These are phyloP conservation scores for Mycena indigotica DNA, from an alignment of 768 basidiomycete species.

Conservation along the genomic window DNA sequence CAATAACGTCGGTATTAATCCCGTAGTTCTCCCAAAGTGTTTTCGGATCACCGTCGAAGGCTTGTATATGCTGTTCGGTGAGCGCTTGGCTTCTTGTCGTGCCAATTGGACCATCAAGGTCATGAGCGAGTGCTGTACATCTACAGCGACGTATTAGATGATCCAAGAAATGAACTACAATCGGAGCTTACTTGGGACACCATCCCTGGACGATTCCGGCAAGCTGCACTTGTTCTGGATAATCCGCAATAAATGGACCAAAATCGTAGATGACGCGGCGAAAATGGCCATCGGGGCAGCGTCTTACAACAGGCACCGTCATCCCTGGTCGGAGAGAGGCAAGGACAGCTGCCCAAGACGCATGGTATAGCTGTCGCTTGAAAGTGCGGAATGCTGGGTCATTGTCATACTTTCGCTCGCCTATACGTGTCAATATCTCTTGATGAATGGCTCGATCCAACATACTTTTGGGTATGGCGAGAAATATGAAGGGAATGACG, in stretches of 20 bases:
- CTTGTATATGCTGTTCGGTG: conserved; percentile 2
- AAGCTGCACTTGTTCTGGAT: conserved; percentile 30
- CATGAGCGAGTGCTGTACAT: conserved; percentile 8
- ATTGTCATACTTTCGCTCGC: conserved; percentile 8
- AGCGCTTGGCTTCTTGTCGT: conserved; percentile 6
- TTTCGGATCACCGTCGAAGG: conserved; percentile 2
- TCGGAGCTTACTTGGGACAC: conserved; percentile 7
- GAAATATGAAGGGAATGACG: not conserved
- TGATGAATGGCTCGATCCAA: not conserved
- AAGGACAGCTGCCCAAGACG: no score
- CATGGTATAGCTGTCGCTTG: no score
- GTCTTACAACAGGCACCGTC: conserved; percentile 17
- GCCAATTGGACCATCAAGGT: conserved; percentile 5
- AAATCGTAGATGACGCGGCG: conserved; percentile 26
- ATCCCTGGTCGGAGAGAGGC: conserved; percentile 24
- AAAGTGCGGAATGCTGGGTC: conserved; percentile 19
- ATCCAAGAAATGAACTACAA: not conserved
- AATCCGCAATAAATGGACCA: conserved; percentile 36
- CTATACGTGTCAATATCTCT: conserved; percentile 18
- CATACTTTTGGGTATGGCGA: not conserved
- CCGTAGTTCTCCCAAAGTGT: conserved; percentile 25
- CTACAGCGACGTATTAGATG: not conserved
- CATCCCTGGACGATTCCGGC: conserved; percentile 20
- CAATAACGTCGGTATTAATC: conserved; percentile 17
- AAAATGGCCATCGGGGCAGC: conserved; percentile 32